phyloP scores from a whole-genome alignment of 768 basidiomycete species.

The Collybiopsis confluens region DNA sequence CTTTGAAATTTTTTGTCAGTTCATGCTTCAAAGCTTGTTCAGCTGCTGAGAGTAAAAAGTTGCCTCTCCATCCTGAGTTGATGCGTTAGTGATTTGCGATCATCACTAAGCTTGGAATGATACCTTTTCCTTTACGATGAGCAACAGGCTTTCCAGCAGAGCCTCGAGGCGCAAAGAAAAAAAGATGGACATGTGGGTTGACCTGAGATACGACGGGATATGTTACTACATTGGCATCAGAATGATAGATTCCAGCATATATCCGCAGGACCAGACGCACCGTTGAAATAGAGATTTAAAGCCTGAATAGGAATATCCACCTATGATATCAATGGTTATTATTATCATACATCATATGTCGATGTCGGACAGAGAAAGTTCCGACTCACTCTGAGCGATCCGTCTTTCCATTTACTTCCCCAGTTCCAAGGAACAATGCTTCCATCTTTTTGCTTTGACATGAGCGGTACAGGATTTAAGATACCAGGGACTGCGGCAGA shows the following conservation, averaged over 20 bases:
- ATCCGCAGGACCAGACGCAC: constrained; percentile 26
- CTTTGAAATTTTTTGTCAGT: constrained; percentile 94
- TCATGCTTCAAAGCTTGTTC: constrained; percentile 96
- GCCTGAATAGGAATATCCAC: constrained; percentile 95
- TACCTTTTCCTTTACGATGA: constrained; percentile 89
- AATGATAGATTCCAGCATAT: constrained; percentile 3
- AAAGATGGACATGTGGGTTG: constrained; percentile 88
- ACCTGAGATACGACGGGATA: constrained; percentile 94
- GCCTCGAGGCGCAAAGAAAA: constrained; percentile 90
- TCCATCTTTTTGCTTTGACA: constrained; percentile 86
- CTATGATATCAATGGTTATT: constrained; percentile 28
- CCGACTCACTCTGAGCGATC: constrained; percentile 54
- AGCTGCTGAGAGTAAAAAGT: constrained; percentile 85
- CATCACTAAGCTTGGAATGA: neutral
- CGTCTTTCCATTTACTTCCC: constrained; percentile 93
- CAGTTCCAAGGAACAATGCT: constrained; percentile 88
- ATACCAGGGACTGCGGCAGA: constrained; percentile 96
- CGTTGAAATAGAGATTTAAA: constrained; percentile 86
- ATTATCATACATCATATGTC: neutral
- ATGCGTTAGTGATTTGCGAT: neutral
- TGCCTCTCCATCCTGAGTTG: constrained; percentile 82
- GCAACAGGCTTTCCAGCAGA: constrained; percentile 92
- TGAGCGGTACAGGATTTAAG: constrained; percentile 89
- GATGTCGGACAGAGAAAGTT: constrained; percentile 4
- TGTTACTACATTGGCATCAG: constrained; percentile 50